A percentile compares a stretch with the other conserved stretches of the same genome.
Conservation (phyloP, 2,329 filamentous ascomycete species). For the Dothistroma pini region DNA sequence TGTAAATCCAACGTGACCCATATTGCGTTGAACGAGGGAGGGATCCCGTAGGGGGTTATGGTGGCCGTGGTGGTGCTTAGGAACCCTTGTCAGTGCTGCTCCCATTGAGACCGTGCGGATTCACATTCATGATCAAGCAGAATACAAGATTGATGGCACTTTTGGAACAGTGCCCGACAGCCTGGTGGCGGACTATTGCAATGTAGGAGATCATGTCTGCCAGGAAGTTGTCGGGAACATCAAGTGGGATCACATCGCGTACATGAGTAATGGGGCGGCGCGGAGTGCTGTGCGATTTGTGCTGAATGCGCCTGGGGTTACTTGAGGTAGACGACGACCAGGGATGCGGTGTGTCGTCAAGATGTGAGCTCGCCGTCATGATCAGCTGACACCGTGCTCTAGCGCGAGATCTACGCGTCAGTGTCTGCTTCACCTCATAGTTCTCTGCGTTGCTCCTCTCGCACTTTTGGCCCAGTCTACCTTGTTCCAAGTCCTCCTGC, state of each 20-base stretch:
- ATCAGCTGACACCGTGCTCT: too few relatives aligned
- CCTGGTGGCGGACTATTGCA: background rate
- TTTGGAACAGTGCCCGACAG: background rate
- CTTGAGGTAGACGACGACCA: background rate
- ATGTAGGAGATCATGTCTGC: conserved; percentile 2
- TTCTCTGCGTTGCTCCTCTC: too few relatives aligned
- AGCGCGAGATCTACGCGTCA: too few relatives aligned
- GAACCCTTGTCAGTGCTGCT: background rate
- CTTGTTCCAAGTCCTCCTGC: too few relatives aligned
- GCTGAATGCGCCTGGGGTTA: background rate
- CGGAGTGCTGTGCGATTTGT: background rate
- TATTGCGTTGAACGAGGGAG: conserved; percentile 11
- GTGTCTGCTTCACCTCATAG: too few relatives aligned
- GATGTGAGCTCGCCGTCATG: too few relatives aligned
- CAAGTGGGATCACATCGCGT: background rate
- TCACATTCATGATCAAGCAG: background rate
- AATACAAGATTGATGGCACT: background rate
- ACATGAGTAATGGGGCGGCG: background rate
- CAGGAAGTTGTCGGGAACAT: background rate
- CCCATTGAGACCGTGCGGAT: background rate
- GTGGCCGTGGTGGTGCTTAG: background rate
- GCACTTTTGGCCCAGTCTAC: too few relatives aligned
- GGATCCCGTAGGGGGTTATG: background rate
- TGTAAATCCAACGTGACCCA: conserved; percentile 14
- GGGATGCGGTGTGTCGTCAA: too few relatives aligned